phyloP scores from a whole-genome alignment of 2,329 filamentous ascomycete species.

The Zymoseptoria ardabiliae region DNA sequence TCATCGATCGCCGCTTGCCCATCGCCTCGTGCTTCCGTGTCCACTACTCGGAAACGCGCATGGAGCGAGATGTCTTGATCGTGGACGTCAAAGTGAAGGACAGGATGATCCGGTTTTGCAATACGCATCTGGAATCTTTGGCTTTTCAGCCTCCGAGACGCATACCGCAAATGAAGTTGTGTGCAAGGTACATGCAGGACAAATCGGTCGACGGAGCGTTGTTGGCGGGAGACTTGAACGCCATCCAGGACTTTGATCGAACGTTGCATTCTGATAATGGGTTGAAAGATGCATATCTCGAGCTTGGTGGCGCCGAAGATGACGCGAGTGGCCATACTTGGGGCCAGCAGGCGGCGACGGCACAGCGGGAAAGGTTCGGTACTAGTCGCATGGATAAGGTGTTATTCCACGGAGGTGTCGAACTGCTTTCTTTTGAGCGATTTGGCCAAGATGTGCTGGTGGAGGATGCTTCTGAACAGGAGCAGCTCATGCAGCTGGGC shows the following conservation, averaged over 20 bases:
- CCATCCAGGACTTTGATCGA: constrained; percentile 49
- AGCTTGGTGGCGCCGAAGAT: constrained; percentile 45
- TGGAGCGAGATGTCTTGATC: constrained; percentile 50
- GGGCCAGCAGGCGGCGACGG: constrained; percentile 47
- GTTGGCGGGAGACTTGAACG: constrained; percentile 51
- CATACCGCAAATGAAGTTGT: constrained; percentile 42
- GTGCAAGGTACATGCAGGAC: constrained; percentile 39
- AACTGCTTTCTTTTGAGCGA: constrained; percentile 35
- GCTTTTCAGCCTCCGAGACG: constrained; percentile 42
- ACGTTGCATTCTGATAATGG: constrained; percentile 42
- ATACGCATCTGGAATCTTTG: constrained; percentile 52
- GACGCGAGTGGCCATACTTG: constrained; percentile 50
- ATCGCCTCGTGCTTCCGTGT: constrained; percentile 45
- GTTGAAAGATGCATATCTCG: constrained; percentile 48
- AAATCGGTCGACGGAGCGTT: constrained; percentile 36
- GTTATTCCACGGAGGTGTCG: constrained; percentile 37
- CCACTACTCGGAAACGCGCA: constrained; percentile 40
- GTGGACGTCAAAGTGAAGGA: constrained; percentile 39
- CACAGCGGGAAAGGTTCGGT: constrained; percentile 40
- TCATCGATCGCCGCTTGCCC: constrained; percentile 43
- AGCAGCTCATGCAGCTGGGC: constrained; percentile 26
- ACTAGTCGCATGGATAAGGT: constrained; percentile 51
- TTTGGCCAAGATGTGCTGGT: constrained; percentile 44
- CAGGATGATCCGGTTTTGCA: constrained; percentile 44
- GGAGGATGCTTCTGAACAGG: constrained; percentile 30